Conservation (phyloP, 176 grass and related monocot species). For the Thinopyrum elongatum region DNA sequence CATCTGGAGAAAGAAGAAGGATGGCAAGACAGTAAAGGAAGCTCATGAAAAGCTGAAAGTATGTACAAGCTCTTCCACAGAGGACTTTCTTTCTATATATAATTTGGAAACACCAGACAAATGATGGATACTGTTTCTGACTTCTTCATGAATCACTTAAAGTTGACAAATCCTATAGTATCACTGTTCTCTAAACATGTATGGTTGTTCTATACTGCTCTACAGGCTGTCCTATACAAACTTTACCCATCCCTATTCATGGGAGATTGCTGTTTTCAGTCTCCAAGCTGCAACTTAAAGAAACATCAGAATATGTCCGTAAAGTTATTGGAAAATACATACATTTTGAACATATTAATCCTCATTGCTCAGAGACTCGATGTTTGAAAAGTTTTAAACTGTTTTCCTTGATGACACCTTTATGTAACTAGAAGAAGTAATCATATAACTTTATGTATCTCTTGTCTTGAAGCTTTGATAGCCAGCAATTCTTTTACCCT, state of each 20-base stretch:
- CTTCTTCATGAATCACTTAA: neutral
- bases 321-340: neutral
- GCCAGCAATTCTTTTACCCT: neutral
- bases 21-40: slow-evolving; percentile 89
- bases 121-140: neutral
- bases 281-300: neutral
- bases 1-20: slow-evolving; percentile 91
- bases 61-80: slow-evolving; percentile 20
- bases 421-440: neutral
- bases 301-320: neutral
- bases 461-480: neutral
- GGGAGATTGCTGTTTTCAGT: slow-evolving; percentile 9
- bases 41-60: slow-evolving; percentile 90
- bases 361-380: neutral
- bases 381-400: neutral
- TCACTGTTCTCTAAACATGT: neutral
- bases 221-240: neutral
- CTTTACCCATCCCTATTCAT: neutral
- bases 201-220: neutral
- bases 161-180: neutral
- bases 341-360: neutral
- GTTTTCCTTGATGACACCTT: slow-evolving; percentile 1
- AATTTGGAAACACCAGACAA: neutral
- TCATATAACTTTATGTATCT: neutral
- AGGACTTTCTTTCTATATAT: neutral